A percentile compares a stretch with the other conserved stretches of the same genome.
Evolutionary conservation across 345 rosid species (phyloP).

Genomic region (Chamaenerion angustifolium): DNA sequence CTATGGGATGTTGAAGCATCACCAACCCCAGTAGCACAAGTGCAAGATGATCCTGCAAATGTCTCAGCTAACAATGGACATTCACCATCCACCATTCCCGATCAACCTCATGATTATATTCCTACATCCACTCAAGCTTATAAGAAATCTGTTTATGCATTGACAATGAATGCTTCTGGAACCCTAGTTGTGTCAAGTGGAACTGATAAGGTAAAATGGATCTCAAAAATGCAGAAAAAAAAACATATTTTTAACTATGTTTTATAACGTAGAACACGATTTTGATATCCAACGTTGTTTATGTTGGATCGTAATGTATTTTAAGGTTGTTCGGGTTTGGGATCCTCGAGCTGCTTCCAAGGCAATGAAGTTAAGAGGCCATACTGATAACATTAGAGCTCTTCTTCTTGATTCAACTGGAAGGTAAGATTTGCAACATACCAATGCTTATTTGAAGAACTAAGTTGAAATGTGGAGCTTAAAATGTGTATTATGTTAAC

Average conservation of each 20-base stretch:
- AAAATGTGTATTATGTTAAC: too few relatives aligned
- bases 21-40: constrained; percentile 50
- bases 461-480: too few relatives aligned
- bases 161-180: constrained; percentile 91
- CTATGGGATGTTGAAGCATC: constrained; percentile 97
- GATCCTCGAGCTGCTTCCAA: constrained; percentile 94
- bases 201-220: constrained; percentile 72
- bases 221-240: too few relatives aligned
- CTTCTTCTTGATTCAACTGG: constrained; percentile 88
- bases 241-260: too few relatives aligned
- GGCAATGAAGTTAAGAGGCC: constrained; percentile 94
- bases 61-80: constrained; percentile 47
- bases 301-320: constrained; percentile 4
- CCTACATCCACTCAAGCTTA: constrained; percentile 91
- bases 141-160: constrained; percentile 97
- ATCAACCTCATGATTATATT: constrained; percentile 62
- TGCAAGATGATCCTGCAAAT: constrained; percentile 66
- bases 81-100: constrained; percentile 39
- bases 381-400: constrained; percentile 86
- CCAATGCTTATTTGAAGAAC: too few relatives aligned
- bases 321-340: constrained; percentile 96
- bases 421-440: constrained; percentile 32
- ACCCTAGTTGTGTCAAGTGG: constrained; percentile 95
- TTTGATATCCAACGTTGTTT: too few relatives aligned
- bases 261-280: too few relatives aligned